Evolutionary conservation across 331 rosid species (phyloP), one percentile per base, ranked within the genome.

Genomic region (Arachis monticola): DNA sequence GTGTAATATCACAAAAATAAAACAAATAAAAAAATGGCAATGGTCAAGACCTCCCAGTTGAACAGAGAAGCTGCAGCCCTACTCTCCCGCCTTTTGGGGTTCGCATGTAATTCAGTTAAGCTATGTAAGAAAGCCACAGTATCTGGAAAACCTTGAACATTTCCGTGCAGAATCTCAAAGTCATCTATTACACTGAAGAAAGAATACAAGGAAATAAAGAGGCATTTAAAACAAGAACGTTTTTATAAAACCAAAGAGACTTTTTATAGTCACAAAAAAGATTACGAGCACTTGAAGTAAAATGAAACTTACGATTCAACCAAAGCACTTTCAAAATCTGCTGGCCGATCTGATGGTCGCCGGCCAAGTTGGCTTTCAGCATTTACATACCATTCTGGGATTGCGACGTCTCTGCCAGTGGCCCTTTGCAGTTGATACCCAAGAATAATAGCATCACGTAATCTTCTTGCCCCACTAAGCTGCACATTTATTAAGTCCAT

Each of bases 371-470:
- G 93, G 79, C 74, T 85, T 88, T 86, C 97, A 42, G 98, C 97
- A 80, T 62, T 88, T 77, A 91, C 88, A 85, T 92, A 95, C 99
- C 99, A 95, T 67, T 92, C 99, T 44, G 99, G 99, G 72, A 95
- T 95, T 60, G 81, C 63, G 61, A 86, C 67, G 81, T 92, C 99
- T 60, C 99, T 91, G 66, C 93, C 99, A 53, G 96, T 89, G 74
- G 68, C 92, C 82, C 99, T 85, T 80, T 95, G 99, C 45, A 95
- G 98, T 89, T 95, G 94, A 89, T 95, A 95, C 45, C 99, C 99
- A 60, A 95, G 99, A 85, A 95, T 83, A 74, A 95, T 95, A 48
- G 99, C 99, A 84, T 95, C 99, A 11, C 98, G 88, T 82, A 95
- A 82, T 78, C 99, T 92, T 79, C 98, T 88, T 47, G 96, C 97